A percentile compares a stretch with the other conserved stretches of the same genome.
phyloP scores from a whole-genome alignment of 768 basidiomycete species.

The Boletus subcaerulescens region DNA sequence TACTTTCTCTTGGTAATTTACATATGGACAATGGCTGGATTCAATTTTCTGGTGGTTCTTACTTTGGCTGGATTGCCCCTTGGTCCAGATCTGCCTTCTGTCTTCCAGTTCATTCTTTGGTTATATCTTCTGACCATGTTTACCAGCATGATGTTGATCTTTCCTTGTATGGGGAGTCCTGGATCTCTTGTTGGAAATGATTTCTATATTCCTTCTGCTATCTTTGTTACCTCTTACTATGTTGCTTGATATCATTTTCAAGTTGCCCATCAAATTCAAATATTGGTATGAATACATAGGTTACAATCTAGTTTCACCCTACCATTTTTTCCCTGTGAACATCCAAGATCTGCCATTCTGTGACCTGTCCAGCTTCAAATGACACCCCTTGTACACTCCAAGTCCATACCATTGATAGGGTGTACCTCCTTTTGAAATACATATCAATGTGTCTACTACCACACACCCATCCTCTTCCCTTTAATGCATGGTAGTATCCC shows the following conservation, averaged over 20 bases:
- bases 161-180: background rate
- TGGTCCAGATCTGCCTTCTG: background rate
- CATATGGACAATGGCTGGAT: background rate
- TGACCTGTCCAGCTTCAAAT: slow-evolving; percentile 45
- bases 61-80: background rate
- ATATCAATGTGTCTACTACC: slow-evolving; percentile 50
- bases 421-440: slow-evolving; percentile 59
- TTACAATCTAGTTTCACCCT: too few relatives aligned
- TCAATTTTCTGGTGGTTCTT: background rate
- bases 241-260: too few relatives aligned
- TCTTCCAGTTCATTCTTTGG: background rate
- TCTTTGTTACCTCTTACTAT: too few relatives aligned
- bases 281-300: too few relatives aligned
- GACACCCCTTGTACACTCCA: slow-evolving; percentile 46
- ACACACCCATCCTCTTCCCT: slow-evolving; percentile 41
- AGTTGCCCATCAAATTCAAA: too few relatives aligned
- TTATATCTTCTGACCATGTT: background rate
- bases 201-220: too few relatives aligned
- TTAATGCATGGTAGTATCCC: slow-evolving; percentile 65
- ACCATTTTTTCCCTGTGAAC: slow-evolving; percentile 6
- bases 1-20: background rate
- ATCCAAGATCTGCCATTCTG: slow-evolving; percentile 44
- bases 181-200: background rate
- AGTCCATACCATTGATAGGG: slow-evolving; percentile 63
- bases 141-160: background rate